phyloP scores from a whole-genome alignment of 1,284 basidiomycete genomes.

The Ustilago bromivora region DNA sequence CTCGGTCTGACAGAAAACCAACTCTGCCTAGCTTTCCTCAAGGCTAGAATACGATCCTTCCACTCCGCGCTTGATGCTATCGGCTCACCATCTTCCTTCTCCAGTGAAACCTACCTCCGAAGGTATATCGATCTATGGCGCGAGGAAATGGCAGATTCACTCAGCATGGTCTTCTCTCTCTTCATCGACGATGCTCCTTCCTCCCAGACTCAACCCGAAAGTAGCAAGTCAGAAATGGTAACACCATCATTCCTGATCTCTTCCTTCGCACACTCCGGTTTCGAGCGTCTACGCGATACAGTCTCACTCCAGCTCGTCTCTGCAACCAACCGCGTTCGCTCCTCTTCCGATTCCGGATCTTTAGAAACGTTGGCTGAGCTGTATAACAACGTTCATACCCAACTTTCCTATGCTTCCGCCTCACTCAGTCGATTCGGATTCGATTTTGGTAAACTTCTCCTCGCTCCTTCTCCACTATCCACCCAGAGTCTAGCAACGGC shows the following conservation, averaged over 20 bases:
- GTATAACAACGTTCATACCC: conserved; percentile 37
- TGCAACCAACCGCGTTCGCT: neutral
- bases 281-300: conserved; percentile 22
- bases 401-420: conserved; percentile 45
- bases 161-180: conserved; percentile 88
- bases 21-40: conserved; percentile 78
- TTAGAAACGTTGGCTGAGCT: conserved; percentile 34
- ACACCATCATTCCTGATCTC: conserved; percentile 41
- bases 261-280: conserved; percentile 30
- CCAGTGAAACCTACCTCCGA: conserved; percentile 36
- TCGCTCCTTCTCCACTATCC: neutral
- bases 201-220: neutral
- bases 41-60: conserved; percentile 76
- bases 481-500: neutral
- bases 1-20: conserved; percentile 75
- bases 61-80: conserved; percentile 71
- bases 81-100: conserved; percentile 32
- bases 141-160: conserved; percentile 89
- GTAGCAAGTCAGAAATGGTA: conserved; percentile 3
- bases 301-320: conserved; percentile 22
- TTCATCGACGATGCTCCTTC: conserved; percentile 78
- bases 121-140: conserved; percentile 91
- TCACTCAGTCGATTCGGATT: conserved; percentile 42
- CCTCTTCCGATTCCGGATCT: conserved; percentile 6
- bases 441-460: conserved; percentile 43